These are phyloP conservation scores for Solanum phureja DNA, from an alignment of 257 asterid genomes.

Conservation along the genomic window DNA sequence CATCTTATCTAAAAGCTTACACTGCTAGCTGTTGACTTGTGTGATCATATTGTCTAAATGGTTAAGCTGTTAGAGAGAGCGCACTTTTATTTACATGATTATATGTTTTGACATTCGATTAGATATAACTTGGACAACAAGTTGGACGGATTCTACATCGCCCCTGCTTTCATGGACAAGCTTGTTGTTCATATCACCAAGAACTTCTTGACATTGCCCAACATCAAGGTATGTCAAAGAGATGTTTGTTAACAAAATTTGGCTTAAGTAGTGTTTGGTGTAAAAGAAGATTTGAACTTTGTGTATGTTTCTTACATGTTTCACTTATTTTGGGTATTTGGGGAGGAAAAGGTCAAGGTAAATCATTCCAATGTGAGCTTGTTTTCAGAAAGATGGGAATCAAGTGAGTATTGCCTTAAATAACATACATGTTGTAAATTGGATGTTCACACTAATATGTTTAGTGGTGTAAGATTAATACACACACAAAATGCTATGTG, in stretches of 20 bases:
- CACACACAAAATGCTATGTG: too few species aligned
- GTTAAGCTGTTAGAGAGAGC: neutral
- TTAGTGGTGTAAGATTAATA: too few species aligned
- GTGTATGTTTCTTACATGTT: slow-evolving; percentile 8
- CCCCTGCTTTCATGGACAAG: slow-evolving; percentile 49
- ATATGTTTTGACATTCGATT: neutral
- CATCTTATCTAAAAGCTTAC: neutral
- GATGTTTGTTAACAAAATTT: neutral
- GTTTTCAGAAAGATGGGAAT: slow-evolving; percentile 38
- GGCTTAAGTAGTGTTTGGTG: neutral
- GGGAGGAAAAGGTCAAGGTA: slow-evolving; percentile 53
- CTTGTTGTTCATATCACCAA: slow-evolving; percentile 32
- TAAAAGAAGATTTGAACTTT: neutral
- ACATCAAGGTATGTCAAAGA: slow-evolving; percentile 22
- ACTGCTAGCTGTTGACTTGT: neutral
- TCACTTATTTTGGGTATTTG: slow-evolving; percentile 37
- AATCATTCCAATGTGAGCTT: slow-evolving; percentile 42
- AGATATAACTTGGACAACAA: slow-evolving; percentile 18
- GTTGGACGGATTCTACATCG: slow-evolving; percentile 29
- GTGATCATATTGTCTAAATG: neutral
- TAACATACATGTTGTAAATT: neutral
- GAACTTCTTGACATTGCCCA: slow-evolving; percentile 27
- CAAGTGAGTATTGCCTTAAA: slow-evolving; percentile 11
- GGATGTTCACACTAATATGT: too few species aligned
- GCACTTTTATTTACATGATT: neutral